Evolutionary conservation across 345 rosid genomes (phyloP), one percentile per base, ranked within the genome.

Genomic region (Dovyalis caffra): DNA sequence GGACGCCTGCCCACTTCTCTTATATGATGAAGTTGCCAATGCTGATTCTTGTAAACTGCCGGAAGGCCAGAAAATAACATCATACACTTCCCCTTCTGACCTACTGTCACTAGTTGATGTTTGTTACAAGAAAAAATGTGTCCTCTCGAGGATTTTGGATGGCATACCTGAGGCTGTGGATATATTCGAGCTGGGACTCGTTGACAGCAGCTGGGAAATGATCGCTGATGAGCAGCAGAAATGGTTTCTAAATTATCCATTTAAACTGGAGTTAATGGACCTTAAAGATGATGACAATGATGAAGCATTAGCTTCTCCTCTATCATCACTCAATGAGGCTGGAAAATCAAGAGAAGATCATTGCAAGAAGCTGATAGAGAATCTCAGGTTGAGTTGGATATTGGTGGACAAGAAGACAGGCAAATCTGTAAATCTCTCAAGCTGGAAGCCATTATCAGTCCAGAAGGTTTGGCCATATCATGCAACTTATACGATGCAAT

Each of bases 341-440:
- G 73, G 60, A 56, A 33, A 71, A 57, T 4, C 58, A 10, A 11
- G 2, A 16, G 40, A 72, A 20, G 69, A 66, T 51, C 32, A 9
- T 6, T 16, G 51, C 69, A 29, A 71, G 21, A 62, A 80, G 23
- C 63, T 86, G 29, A 38, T 3, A 16, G 58, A 74, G 21, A 49
- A 74, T 6, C 33, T 80, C 28, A 70, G 83, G 71, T 53, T 80
- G 75, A 80, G 88, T 73, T 81, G 86, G 83, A 79, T 83, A 71
- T 51, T 82, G 62, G 61, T 83, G 35, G 84, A 79, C 70, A 84
- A 70, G 78, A 88, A 73, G 23, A 40, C 66, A 38, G 87, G 87
- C 21, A 79, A 69, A 58, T 38, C 81, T 20, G 85, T 81, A 29
- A 85, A 82, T 49, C 78, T 81, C 65, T 83, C 79, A 0, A 81